Conservation (phyloP, 2,329 filamentous ascomycete genomes). For the Pseudocercospora musae region DNA sequence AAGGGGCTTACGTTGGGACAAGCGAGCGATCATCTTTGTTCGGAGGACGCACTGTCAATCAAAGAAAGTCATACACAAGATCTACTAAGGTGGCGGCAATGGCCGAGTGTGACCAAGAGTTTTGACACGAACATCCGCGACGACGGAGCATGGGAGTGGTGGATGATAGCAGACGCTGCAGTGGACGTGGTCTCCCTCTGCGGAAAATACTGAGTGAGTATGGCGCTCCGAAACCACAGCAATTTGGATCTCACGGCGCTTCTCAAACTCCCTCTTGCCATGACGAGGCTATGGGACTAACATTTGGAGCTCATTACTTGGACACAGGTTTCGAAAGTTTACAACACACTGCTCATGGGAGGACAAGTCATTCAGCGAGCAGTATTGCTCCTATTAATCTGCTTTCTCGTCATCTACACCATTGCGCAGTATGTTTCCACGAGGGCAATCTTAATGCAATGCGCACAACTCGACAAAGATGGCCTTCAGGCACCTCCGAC, state of each 20-base stretch:
- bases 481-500: neutral
- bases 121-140: neutral
- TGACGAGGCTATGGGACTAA: neutral
- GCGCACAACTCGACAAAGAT: neutral
- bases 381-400: neutral
- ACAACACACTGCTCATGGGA: neutral
- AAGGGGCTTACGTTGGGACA: neutral
- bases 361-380: conserved; percentile 2
- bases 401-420: neutral
- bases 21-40: neutral
- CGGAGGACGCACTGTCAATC: neutral
- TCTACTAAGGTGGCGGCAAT: too few species aligned
- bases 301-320: neutral
- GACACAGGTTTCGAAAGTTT: neutral
- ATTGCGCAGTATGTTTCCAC: conserved; percentile 1
- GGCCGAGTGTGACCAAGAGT: neutral
- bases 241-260: neutral
- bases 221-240: neutral
- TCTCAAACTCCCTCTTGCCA: neutral
- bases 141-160: neutral
- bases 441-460: neutral
- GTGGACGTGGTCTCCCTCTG: too few species aligned
- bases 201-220: neutral
- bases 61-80: too few species aligned
- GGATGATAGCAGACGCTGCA: neutral